Evolutionary conservation across 2,329 filamentous ascomycete species (phyloP), one percentile per base, ranked within the genome.

Genomic region (Trichoderma pleuroti): DNA sequence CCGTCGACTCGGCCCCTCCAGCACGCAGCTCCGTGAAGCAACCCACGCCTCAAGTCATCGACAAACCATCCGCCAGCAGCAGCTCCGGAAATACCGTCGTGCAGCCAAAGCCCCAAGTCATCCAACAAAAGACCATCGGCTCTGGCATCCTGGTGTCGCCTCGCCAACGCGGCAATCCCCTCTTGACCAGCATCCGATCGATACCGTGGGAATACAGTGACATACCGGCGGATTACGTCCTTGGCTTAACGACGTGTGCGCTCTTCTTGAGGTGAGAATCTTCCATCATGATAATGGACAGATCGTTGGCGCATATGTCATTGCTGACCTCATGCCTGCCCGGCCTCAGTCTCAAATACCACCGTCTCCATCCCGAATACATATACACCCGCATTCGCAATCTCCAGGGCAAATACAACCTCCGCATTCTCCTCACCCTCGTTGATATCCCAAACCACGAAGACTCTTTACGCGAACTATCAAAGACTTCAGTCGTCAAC

Each of bases 201-300:
- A 86, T 97, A 71, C 88, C 94, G 0, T 99, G 96, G 96, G 96
- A 99, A 81, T 98, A 97, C 81, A 94, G 93, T 72, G 95, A 98
- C 77, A 97, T 97, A n/a, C 91, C 92, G 1, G 93, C 95, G 36
- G 96, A 99, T 82, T 99, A 97, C 80, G 91, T 95, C 10, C 85
- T 98, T 28, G 95, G 96, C 0, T 79, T 88, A 54, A 97, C 94
- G 0, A 97, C 94, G 8, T 97, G 95, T 77, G 94, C 93, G 0
- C 86, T 99, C 6, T 99, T 98, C 78, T 84, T 99, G 54, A 97
- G 84, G 84, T 84, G 61, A 54, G 74, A 9, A 11, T 26, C 14
- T 16, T 16, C 3, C 18, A 26, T 39, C 10, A 28, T 21, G 9
- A 21, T 12, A 16, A 59, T 30, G 21, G 14, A 28, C 4, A 28